Evolutionary conservation across 164 flowering plant genomes (phyloP).

Genomic region (Pachysandra terminalis): DNA sequence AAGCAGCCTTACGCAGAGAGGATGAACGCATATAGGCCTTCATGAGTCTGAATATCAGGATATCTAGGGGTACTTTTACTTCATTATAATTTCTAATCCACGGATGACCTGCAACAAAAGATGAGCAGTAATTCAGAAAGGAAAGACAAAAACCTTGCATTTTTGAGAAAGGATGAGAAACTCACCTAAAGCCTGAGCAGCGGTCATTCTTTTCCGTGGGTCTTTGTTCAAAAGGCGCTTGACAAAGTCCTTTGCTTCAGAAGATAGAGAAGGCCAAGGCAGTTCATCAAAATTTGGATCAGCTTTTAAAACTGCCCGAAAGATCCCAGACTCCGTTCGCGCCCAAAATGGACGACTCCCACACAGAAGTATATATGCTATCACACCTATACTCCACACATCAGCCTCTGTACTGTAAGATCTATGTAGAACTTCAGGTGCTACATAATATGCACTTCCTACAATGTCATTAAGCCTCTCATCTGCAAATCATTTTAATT

Average conservation of each 20-base stretch:
- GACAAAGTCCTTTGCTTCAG: slow-evolving; percentile 88
- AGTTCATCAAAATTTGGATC: slow-evolving; percentile 84
- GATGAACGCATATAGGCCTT: slow-evolving; percentile 85
- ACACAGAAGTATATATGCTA: slow-evolving; percentile 90
- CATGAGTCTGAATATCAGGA: slow-evolving; percentile 65
- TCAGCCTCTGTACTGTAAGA: slow-evolving; percentile 92
- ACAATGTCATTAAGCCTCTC: slow-evolving; percentile 97
- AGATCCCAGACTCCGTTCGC: slow-evolving; percentile 92
- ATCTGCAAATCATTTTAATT: slow-evolving; percentile 49
- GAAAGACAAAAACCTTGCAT: slow-evolving; percentile 5
- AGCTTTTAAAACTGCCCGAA: slow-evolving; percentile 80
- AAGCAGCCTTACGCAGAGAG: slow-evolving; percentile 89
- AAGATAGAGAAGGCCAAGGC: slow-evolving; percentile 84
- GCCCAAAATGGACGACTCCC: slow-evolving; percentile 99
- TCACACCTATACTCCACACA: slow-evolving; percentile 97
- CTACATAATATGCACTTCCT: slow-evolving; percentile 98
- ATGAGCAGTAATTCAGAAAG: background rate
- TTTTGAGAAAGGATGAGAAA: slow-evolving; percentile 16
- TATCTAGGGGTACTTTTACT: slow-evolving; percentile 72
- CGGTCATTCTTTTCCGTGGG: slow-evolving; percentile 77
- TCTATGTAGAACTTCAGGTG: slow-evolving; percentile 96
- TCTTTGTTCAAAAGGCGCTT: slow-evolving; percentile 74
- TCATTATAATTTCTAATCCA: slow-evolving; percentile 62
- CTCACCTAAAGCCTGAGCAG: slow-evolving; percentile 90
- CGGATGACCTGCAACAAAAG: slow-evolving; percentile 75